phyloP scores from a whole-genome alignment of 2,329 filamentous ascomycete genomes.

The Nemania serpens region DNA sequence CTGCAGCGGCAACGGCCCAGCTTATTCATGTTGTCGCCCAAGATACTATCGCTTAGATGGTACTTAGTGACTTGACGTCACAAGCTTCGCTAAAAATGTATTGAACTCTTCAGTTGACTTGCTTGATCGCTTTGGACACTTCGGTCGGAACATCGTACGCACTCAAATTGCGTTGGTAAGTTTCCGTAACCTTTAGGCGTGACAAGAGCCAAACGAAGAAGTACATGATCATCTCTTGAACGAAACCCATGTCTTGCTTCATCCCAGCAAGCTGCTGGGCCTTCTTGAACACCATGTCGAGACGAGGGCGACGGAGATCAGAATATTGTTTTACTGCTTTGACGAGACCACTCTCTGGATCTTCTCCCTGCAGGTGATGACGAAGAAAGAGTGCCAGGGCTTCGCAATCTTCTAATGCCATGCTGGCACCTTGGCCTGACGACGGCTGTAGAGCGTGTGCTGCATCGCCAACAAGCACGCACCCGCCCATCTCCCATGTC shows the following conservation, averaged over 20 bases:
- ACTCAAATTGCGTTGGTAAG: conserved; percentile 19
- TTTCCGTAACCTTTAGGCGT: conserved; percentile 7
- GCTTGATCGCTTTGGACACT: conserved; percentile 12
- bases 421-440: conserved; percentile 25
- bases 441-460: conserved; percentile 27
- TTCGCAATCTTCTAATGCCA: conserved; percentile 26
- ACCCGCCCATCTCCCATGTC: conserved; percentile 27
- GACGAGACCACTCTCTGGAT: neutral
- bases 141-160: conserved; percentile 24
- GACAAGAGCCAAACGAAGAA: conserved; percentile 25
- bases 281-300: conserved; percentile 26
- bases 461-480: conserved; percentile 27
- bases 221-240: conserved; percentile 28
- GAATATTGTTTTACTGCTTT: conserved; percentile 20
- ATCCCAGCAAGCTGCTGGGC: conserved; percentile 26
- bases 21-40: too few relatives aligned
- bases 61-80: neutral
- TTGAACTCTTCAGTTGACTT: neutral
- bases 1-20: too few relatives aligned
- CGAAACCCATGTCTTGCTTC: conserved; percentile 25
- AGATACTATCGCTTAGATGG: too few relatives aligned
- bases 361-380: conserved; percentile 16
- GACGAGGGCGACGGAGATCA: conserved; percentile 22
- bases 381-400: conserved; percentile 17
- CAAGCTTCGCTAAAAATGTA: neutral